phyloP scores from a whole-genome alignment of 345 rosid genomes.

The Carallia pectinifolia region DNA sequence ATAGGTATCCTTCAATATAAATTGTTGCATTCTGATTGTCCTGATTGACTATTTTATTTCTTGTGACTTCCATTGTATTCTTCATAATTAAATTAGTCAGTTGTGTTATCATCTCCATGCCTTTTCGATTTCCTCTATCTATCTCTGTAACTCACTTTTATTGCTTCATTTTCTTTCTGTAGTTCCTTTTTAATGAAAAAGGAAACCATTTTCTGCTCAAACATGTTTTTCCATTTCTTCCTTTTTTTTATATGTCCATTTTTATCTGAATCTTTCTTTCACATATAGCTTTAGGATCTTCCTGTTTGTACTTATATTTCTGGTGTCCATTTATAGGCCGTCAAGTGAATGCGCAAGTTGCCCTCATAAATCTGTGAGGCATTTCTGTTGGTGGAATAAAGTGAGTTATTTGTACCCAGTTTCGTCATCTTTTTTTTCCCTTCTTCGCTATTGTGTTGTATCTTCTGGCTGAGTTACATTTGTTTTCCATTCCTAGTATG shows the following conservation, averaged over 20 bases:
- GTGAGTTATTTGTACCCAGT: slow-evolving; percentile 38
- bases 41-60: background rate
- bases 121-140: too few species aligned
- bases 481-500: slow-evolving; percentile 42
- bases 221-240: background rate
- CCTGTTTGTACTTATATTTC: background rate
- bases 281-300: background rate
- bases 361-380: slow-evolving; percentile 78
- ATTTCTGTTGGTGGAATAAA: slow-evolving; percentile 99
- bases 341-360: slow-evolving; percentile 59
- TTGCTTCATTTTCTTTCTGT: too few species aligned
- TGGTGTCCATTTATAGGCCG: slow-evolving; percentile 40
- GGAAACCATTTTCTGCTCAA: too few species aligned
- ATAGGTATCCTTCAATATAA: slow-evolving; percentile 47
- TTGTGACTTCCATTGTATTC: too few species aligned
- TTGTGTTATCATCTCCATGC: too few species aligned
- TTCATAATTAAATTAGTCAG: too few species aligned
- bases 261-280: background rate
- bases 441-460: background rate
- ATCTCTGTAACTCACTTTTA: too few species aligned
- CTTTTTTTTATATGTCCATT: background rate
- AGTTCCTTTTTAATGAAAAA: too few species aligned
- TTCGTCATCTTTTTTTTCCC: background rate
- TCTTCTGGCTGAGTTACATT: slow-evolving; percentile 6
- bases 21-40: background rate